These are phyloP conservation scores for Yarrowia yakushimensis DNA, from an alignment of 805 yeast species.

Conservation along the genomic window DNA sequence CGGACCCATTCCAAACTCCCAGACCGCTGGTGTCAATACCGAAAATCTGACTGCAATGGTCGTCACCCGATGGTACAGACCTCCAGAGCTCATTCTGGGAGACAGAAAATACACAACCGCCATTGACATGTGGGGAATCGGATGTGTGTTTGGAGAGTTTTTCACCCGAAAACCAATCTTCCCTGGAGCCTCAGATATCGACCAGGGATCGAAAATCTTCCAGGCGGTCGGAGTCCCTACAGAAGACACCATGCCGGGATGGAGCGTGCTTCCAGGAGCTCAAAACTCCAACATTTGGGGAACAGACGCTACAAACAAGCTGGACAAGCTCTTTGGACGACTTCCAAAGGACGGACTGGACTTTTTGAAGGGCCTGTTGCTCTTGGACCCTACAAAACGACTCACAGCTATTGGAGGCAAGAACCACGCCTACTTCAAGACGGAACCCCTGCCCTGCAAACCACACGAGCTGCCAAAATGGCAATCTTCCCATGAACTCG, in stretches of 20 bases:
- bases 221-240: conserved; percentile 78
- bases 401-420: conserved; percentile 78
- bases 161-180: conserved; percentile 77
- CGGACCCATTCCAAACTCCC: conserved; percentile 55
- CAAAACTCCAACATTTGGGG: conserved; percentile 29
- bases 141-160: conserved; percentile 92
- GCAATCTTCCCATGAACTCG: conserved; percentile 88
- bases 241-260: conserved; percentile 58
- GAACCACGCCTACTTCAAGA: conserved; percentile 62
- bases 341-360: conserved; percentile 27
- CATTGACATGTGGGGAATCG: conserved; percentile 96
- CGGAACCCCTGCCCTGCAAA: conserved; percentile 60
- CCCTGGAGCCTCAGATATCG: conserved; percentile 79
- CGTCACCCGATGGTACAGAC: conserved; percentile 96
- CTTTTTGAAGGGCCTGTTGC: conserved; percentile 58
- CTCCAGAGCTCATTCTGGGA: conserved; percentile 88
- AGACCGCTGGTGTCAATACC: conserved; percentile 44
- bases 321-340: not conserved
- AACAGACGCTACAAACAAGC: conserved; percentile 10
- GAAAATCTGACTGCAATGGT: conserved; percentile 61
- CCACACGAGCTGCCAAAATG: conserved; percentile 60
- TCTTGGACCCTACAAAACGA: conserved; percentile 68
- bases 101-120: conserved; percentile 87
- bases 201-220: conserved; percentile 82
- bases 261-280: conserved; percentile 50